Evolutionary conservation across 2,329 filamentous ascomycete genomes (phyloP).

Genomic region (Dactylellina parvicollis): DNA sequence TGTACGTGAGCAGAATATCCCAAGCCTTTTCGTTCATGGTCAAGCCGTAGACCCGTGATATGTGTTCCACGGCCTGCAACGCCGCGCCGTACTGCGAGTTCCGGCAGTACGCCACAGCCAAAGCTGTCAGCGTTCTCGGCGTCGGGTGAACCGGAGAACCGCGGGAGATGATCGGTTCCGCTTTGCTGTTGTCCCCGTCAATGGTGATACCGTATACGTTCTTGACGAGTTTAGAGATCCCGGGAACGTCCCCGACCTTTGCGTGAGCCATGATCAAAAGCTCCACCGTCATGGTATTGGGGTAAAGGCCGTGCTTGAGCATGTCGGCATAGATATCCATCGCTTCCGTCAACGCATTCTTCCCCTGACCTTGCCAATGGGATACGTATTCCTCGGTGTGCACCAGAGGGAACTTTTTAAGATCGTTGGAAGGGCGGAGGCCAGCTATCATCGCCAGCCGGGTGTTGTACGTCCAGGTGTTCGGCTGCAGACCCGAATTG

Average conservation of each 20-base stretch:
- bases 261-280: conserved; percentile 38
- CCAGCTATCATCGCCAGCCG: conserved; percentile 44
- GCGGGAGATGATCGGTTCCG: conserved; percentile 20
- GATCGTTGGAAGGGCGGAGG: conserved; percentile 22
- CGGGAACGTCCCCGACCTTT: conserved; percentile 22
- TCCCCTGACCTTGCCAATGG: conserved; percentile 26
- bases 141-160: conserved; percentile 48
- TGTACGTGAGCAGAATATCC: conserved; percentile 44
- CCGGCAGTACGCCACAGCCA: conserved; percentile 41
- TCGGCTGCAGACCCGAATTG: conserved; percentile 31
- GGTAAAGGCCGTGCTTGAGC: conserved; percentile 36
- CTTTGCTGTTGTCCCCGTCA: conserved; percentile 13
- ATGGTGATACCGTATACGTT: conserved; percentile 46
- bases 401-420: conserved; percentile 40
- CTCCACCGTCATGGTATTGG: conserved; percentile 49
- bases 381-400: conserved; percentile 16
- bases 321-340: conserved; percentile 51
- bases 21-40: conserved; percentile 42
- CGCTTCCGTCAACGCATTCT: conserved; percentile 10
- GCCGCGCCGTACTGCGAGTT: conserved; percentile 41
- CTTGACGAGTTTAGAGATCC: conserved; percentile 23
- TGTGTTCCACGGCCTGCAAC: conserved; percentile 38
- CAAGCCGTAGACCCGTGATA: conserved; percentile 27
- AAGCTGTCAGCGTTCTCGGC: conserved; percentile 11
- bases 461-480: conserved; percentile 53